phyloP scores from a whole-genome alignment of 352 stramenopile species.

The Globisporangium apiculatum region DNA sequence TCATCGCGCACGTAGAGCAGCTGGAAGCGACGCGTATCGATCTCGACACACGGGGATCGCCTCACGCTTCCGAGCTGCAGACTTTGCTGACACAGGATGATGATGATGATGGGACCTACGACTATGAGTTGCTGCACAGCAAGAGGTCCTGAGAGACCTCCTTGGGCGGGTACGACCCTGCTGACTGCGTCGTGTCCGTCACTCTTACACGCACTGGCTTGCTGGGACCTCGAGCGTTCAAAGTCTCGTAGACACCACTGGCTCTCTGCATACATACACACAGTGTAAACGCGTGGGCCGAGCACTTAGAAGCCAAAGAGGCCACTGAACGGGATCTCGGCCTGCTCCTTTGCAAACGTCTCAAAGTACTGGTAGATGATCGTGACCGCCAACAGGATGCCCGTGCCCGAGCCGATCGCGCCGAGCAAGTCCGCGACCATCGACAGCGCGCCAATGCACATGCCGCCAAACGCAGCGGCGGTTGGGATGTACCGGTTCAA shows the following conservation, averaged over 20 bases:
- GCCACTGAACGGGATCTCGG: conserved; percentile 68
- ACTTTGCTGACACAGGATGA: conserved; percentile 37
- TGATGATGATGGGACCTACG: too few species aligned
- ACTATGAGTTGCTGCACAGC: conserved; percentile 24
- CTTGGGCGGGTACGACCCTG: conserved; percentile 82
- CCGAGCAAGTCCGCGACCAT: conserved; percentile 98
- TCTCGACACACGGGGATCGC: conserved; percentile 21
- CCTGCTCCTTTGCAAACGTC: conserved; percentile 94
- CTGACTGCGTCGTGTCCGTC: conserved; percentile 9
- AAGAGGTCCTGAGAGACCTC: conserved; percentile 81
- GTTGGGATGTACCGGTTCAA: conserved; percentile 99
- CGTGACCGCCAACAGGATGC: conserved; percentile 98
- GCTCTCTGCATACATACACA: too few species aligned
- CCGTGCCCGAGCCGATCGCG: conserved; percentile 97
- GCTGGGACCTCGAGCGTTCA: neutral
- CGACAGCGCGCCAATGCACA: conserved; percentile 99
- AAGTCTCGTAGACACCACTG: too few species aligned
- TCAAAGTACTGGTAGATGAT: conserved; percentile 99
- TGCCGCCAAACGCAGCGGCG: conserved; percentile 97
- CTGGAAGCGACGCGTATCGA: conserved; percentile 32
- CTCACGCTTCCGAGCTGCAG: conserved; percentile 32
- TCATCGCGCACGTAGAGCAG: conserved; percentile 74
- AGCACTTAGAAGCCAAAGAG: conserved; percentile 79
- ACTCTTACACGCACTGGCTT: neutral
- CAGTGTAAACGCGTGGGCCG: neutral